Base-by-base conservation (phyloP, 345 rosid genomes). In the Arabidopsis suecica region DNA sequence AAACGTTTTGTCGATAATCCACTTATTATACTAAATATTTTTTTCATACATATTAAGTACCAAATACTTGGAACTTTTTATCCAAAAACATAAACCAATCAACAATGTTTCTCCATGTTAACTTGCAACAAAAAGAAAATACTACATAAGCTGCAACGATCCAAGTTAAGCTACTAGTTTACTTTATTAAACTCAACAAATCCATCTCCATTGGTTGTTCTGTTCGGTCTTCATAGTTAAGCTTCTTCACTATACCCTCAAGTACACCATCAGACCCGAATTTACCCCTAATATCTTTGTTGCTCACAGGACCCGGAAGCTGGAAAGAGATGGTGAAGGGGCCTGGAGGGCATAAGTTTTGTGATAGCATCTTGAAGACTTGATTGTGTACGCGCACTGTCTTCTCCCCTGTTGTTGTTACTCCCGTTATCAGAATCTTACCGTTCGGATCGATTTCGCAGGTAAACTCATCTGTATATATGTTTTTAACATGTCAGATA, bases 291-390 rank as follows among this genome's bases (percentile, higher is more conserved):
- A 84, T 77, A 5, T 76, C 81, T 28, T 77, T 76, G 42, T 42
- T 73, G 69, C 80, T 71, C 55, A 90, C 93, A 0, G 91, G 89
- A 71, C 96, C 93, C 3, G 94, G 90, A 6, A 90, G 90, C 65
- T 72, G 79, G 70, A 87, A 86, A 1, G 83, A 59, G 62, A 88
- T 56, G 0, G 91, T 73, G 78, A 93, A 93, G 45, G 64, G 85
- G 32, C 98, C 96, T 0, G 91, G 88, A 2, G 89, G 93, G 71
- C 85, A 75, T 5, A 93, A 74, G 50, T 93, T 90, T 34, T 81
- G 93, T 0, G 95, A 54, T 23, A 69, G 82, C 96, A 88, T 90
- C 78, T 66, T 78, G 55, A 90, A 93, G 54, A 87, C 65, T 66
- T 73, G 84, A 20, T 83, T 80, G 72, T 81, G 0, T 77, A 50